Evolutionary conservation across 805 yeast genomes (phyloP).

Genomic region (Lachancea waltii): DNA sequence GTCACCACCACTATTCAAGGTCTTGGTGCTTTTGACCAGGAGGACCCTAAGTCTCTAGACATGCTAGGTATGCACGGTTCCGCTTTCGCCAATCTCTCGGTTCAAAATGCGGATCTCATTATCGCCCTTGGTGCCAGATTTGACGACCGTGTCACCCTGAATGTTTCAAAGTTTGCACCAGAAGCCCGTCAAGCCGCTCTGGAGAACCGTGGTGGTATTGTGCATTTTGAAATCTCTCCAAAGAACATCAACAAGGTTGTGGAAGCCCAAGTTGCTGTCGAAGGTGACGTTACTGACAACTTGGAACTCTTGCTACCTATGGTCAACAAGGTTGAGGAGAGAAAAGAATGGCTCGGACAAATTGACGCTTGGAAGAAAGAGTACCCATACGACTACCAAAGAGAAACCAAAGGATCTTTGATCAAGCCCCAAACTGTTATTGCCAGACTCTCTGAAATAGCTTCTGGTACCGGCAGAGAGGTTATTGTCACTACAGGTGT

Average conservation of each 20-base stretch:
- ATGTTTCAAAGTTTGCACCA: slow-evolving; percentile 84
- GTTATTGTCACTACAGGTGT: slow-evolving; percentile 95
- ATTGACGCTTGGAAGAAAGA: slow-evolving; percentile 76
- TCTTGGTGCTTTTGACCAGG: slow-evolving; percentile 90
- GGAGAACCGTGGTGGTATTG: slow-evolving; percentile 88
- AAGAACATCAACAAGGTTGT: slow-evolving; percentile 97
- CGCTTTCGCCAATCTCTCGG: slow-evolving; percentile 90
- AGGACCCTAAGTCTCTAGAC: slow-evolving; percentile 82
- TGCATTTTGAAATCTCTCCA: slow-evolving; percentile 93
- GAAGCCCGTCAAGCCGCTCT: slow-evolving; percentile 83
- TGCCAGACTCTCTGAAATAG: slow-evolving; percentile 66
- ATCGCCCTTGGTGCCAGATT: slow-evolving; percentile 95
- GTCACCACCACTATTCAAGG: slow-evolving; percentile 95
- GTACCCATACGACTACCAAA: slow-evolving; percentile 78
- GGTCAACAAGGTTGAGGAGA: slow-evolving; percentile 53
- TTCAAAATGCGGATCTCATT: slow-evolving; percentile 89
- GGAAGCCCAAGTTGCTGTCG: slow-evolving; percentile 91
- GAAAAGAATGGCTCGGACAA: slow-evolving; percentile 74
- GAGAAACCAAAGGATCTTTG: slow-evolving; percentile 70
- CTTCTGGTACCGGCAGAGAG: slow-evolving; percentile 50
- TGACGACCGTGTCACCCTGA: slow-evolving; percentile 96
- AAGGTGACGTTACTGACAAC: slow-evolving; percentile 88
- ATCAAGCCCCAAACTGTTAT: slow-evolving; percentile 94
- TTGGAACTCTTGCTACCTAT: slow-evolving; percentile 67
- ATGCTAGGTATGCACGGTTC: slow-evolving; percentile 99